Evolutionary conservation across 192 early-diverging fungal species (phyloP).

Genomic region (Geranomyces variabilis): DNA sequence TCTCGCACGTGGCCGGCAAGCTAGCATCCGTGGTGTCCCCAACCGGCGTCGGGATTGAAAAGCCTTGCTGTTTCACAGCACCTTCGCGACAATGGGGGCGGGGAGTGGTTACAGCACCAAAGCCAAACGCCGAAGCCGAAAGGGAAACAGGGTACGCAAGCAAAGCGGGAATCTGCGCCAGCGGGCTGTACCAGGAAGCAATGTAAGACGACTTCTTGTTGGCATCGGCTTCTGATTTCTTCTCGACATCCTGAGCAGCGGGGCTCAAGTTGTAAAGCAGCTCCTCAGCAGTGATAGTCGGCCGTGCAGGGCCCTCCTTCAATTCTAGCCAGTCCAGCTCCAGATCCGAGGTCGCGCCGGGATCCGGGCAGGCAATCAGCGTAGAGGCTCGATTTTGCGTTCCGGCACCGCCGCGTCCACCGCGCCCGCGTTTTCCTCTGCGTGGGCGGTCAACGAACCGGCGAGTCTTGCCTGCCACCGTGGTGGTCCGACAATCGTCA

Average conservation of each 20-base stretch:
- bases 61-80: neutral
- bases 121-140: slow-evolving; percentile 11
- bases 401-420: slow-evolving; percentile 27
- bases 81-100: neutral
- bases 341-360: neutral
- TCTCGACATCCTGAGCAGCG: neutral
- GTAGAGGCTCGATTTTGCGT: slow-evolving; percentile 8
- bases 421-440: slow-evolving; percentile 27
- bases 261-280: slow-evolving; percentile 16
- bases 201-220: neutral
- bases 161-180: slow-evolving; percentile 19
- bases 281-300: slow-evolving; percentile 17
- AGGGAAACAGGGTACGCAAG: slow-evolving; percentile 21
- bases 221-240: neutral
- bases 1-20: too few species aligned
- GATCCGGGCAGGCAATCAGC: neutral
- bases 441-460: slow-evolving; percentile 33
- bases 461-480: neutral
- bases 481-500: too few species aligned
- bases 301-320: neutral
- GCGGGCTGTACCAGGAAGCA: slow-evolving; percentile 20
- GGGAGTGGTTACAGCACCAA: neutral
- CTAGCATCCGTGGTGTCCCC: neutral
- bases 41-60: neutral
- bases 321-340: neutral